These are phyloP conservation scores for Ceriops zippeliana DNA, from an alignment of 345 rosid species.

Conservation along the genomic window DNA sequence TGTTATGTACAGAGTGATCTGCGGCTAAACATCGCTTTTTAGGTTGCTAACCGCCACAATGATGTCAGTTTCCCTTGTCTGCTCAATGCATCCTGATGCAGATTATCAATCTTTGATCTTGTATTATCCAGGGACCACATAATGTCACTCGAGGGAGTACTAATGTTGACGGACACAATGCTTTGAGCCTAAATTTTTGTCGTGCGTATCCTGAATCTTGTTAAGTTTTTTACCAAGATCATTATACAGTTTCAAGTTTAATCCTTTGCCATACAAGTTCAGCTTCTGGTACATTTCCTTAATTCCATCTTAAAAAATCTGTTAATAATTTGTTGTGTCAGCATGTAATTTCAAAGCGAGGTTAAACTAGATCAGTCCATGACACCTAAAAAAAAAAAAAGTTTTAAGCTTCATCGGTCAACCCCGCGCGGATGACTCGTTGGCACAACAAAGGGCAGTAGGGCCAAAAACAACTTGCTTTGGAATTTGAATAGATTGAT, in stretches of 20 bases:
- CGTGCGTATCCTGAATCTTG: background rate
- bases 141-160: slow-evolving; percentile 9
- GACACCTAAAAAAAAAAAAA: background rate
- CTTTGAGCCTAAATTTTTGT: background rate
- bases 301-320: too few species aligned
- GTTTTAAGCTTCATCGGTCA: background rate
- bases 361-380: too few species aligned
- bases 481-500: background rate
- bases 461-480: slow-evolving; percentile 9
- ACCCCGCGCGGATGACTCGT: background rate
- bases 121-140: background rate
- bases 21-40: too few species aligned
- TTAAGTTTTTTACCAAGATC: background rate
- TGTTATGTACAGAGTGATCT: too few species aligned
- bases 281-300: background rate
- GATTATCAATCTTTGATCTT: background rate
- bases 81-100: background rate
- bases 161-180: slow-evolving; percentile 2
- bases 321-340: too few species aligned
- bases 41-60: background rate
- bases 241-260: background rate
- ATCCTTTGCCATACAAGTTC: slow-evolving; percentile 10
- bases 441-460: background rate
- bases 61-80: slow-evolving; percentile 4
- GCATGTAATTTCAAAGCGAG: too few species aligned